A percentile compares a stretch with the other conserved stretches of the same genome.
Conservation (phyloP, 176 grass and related monocot genomes). For the Cenchrus fungigraminus region DNA sequence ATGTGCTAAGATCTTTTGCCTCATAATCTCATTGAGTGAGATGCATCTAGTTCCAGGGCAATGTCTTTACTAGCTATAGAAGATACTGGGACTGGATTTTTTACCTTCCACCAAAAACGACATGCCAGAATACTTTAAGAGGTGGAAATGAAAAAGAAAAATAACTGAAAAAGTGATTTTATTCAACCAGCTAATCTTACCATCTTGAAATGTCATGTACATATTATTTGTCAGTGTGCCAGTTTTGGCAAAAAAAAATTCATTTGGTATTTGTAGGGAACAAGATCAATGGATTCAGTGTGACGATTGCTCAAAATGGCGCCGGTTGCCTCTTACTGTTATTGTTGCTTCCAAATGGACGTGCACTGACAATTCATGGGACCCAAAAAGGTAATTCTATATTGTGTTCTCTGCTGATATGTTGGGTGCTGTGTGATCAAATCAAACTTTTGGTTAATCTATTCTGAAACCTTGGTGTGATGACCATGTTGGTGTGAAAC, state of each 20-base stretch:
- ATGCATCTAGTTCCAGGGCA: background rate
- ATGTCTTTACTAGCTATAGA: background rate
- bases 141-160: background rate
- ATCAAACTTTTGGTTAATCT: background rate
- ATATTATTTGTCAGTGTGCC: background rate
- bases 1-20: background rate
- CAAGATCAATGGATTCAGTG: conserved; percentile 99
- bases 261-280: conserved; percentile 61
- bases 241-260: background rate
- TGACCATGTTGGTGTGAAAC: conserved; percentile 2
- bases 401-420: conserved; percentile 3
- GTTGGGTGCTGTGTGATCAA: background rate
- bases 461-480: conserved; percentile 1
- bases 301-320: conserved; percentile 97
- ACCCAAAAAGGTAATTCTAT: conserved; percentile 67
- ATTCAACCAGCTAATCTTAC: background rate
- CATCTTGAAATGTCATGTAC: background rate
- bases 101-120: background rate
- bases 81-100: background rate
- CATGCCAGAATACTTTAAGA: background rate
- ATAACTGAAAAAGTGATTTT: background rate
- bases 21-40: background rate
- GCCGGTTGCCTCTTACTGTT: conserved; percentile 79
- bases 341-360: conserved; percentile 88
- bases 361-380: conserved; percentile 78